Conservation (phyloP, 345 rosid genomes). For the Noccaea caerulescens region DNA sequence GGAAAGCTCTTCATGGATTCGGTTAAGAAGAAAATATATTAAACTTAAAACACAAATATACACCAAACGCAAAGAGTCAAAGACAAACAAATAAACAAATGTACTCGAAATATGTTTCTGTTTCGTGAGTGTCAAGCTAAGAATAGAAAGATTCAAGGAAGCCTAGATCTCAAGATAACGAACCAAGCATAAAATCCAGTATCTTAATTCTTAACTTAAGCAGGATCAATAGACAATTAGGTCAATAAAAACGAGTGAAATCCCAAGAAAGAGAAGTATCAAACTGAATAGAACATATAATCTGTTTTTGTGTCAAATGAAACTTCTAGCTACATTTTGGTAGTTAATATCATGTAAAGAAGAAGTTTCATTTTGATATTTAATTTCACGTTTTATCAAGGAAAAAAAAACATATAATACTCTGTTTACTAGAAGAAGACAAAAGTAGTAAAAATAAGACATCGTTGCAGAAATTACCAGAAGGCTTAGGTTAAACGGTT, state of each 20-base stretch:
- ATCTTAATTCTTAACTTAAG: not conserved
- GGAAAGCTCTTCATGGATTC: not conserved
- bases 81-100: not conserved
- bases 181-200: not conserved
- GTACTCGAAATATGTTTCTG: slow-evolving; percentile 7
- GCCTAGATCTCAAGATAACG: not conserved
- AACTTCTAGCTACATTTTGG: too few relatives aligned
- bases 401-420: too few relatives aligned
- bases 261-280: not conserved
- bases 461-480: slow-evolving; percentile 51
- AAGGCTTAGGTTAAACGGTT: slow-evolving; percentile 59
- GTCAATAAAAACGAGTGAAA: not conserved
- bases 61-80: not conserved
- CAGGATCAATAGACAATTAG: not conserved
- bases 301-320: not conserved
- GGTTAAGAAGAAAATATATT: not conserved
- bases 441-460: slow-evolving; percentile 2
- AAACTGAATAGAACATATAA: not conserved
- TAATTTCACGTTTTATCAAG: too few relatives aligned
- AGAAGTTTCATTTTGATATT: too few relatives aligned
- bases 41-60: not conserved
- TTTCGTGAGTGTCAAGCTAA: slow-evolving; percentile 24
- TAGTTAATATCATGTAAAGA: too few relatives aligned
- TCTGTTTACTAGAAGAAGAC: not conserved
- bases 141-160: not conserved